Percentiles rank a stretch among this genome's conserved stretches.
These are phyloP conservation scores for Euclidium syriacum DNA, from an alignment of 345 rosid species.

Conservation along the genomic window DNA sequence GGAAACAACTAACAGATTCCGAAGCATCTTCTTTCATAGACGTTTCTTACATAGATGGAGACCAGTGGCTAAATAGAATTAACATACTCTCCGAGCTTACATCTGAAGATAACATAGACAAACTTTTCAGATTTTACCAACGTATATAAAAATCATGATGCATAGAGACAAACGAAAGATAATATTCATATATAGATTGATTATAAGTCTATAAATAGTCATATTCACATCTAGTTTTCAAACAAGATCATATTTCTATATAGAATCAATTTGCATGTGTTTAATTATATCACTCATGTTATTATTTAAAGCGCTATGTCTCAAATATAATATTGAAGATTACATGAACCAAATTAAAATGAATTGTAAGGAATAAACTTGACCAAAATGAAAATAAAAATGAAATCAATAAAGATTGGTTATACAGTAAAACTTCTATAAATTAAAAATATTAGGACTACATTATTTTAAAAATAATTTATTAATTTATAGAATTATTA, in stretches of 20 bases:
- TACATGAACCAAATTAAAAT: too few relatives aligned
- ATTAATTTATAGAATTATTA: too few relatives aligned
- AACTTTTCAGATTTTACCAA: neutral
- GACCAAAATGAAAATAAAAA: too few relatives aligned
- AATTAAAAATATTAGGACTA: too few relatives aligned
- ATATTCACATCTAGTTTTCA: neutral
- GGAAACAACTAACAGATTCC: constrained; percentile 41
- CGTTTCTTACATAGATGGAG: constrained; percentile 63
- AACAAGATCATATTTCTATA: neutral
- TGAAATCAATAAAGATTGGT: too few relatives aligned
- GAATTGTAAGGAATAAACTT: too few relatives aligned
- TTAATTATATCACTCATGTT: too few relatives aligned
- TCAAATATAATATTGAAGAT: too few relatives aligned
- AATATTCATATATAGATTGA: neutral
- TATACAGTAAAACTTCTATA: too few relatives aligned
- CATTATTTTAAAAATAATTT: too few relatives aligned
- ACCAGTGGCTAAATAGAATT: constrained; percentile 48
- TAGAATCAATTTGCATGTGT: too few relatives aligned
- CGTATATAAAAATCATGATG: neutral
- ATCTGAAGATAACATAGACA: neutral
- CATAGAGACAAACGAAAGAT: neutral
- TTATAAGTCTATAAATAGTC: neutral
- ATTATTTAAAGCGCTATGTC: too few relatives aligned
- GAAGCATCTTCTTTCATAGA: constrained; percentile 53
- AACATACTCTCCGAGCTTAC: neutral